These are phyloP conservation scores for Syzygium grande DNA, from an alignment of 345 rosid species.

Conservation along the genomic window DNA sequence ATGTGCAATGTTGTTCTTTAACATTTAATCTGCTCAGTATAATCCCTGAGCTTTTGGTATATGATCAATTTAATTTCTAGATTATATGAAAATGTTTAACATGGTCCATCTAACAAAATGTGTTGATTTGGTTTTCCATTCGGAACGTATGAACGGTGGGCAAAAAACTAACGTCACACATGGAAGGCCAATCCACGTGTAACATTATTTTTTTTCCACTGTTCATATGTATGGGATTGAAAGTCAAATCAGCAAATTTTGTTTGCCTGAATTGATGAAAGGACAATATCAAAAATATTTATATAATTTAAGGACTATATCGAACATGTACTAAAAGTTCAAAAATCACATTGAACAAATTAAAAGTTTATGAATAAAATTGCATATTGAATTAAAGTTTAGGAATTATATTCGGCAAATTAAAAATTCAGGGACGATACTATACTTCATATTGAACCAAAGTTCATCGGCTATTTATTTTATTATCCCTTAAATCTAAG, in stretches of 20 bases:
- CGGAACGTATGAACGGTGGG: accelerated
- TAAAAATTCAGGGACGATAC: accelerated
- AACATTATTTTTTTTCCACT: background rate
- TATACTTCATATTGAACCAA: background rate
- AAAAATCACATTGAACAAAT: accelerated
- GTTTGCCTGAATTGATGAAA: background rate
- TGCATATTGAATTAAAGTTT: accelerated
- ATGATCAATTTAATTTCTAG: background rate
- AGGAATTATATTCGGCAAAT: accelerated
- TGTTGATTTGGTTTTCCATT: background rate
- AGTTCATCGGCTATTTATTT: accelerated
- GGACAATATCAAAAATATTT: accelerated
- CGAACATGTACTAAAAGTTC: accelerated
- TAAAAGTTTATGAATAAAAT: accelerated
- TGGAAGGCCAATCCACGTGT: background rate
- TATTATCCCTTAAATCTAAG: background rate
- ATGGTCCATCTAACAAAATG: accelerated
- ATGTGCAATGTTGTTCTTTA: background rate
- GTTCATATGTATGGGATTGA: accelerated
- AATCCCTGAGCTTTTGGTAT: accelerated
- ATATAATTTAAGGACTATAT: accelerated
- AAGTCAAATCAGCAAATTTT: background rate
- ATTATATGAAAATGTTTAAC: background rate
- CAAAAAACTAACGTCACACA: accelerated
- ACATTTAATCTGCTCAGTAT: background rate